Base-by-base conservation (phyloP, 768 basidiomycete species). In the Termitomyces sp. region DNA sequence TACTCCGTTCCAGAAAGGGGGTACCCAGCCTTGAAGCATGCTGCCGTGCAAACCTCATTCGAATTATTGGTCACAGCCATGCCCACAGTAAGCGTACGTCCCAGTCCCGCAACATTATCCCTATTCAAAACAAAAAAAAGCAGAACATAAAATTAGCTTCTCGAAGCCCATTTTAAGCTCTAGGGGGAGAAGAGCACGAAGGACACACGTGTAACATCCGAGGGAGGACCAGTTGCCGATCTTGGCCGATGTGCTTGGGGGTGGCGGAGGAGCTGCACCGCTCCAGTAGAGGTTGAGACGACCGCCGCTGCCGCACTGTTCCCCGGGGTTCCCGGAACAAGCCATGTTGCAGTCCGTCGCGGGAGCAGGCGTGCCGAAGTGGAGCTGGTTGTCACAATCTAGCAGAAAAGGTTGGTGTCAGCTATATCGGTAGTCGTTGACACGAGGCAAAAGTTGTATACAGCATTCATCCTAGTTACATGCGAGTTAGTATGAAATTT, bases 141-240 rank as follows among this genome's bases (percentile, higher is more conserved):
- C 16, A 57, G 73, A 63, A 22, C 11, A 72, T 73, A 58, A 76
- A 75, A 61, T 84, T 81, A 69, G 80, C n/a, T 68, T 74, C 11
- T 59, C 69, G 59, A n/a, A 74, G 71, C 18, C 61, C 58, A 13
- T 68, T 69, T 48, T 58, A 69, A 55, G 44, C 39, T 61, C 50
- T 55, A 54, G 38, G 40, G 52, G 60, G 40, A 62, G 50, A 61
- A 28, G 51, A 62, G 55, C 45, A 45, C 28, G 24, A 61, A 57
- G 60, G 35, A 67, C 78, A 61, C 66, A 88, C 90, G 76, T 87
- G 75, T 83, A 91, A 70, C 91, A 92, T n/a, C 91, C 91, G 35
- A 91, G 79, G 0, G 84, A 87, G 7, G 74, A 69, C 90, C 90
- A 92, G 33, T 81, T 75, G 4, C 88, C 89, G 35, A 87, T 80